Conservation (phyloP, 164 flowering plant species). For the Aristolochia contorta region DNA sequence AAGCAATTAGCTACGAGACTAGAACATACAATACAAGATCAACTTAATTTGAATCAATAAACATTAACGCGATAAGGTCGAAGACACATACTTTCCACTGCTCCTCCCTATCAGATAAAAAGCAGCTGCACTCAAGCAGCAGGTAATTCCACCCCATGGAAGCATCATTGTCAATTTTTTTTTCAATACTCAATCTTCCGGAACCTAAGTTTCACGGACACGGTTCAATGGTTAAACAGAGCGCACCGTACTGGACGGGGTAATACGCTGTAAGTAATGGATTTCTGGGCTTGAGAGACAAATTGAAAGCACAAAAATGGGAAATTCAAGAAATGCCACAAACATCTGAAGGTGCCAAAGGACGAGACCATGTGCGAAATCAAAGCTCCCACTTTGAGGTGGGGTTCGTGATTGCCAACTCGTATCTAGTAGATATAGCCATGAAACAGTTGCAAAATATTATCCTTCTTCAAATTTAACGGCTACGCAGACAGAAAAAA, state of each 20-base stretch:
- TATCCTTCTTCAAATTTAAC: no score
- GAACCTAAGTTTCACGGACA: neutral
- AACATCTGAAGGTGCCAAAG: no score
- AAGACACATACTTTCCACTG: conserved; percentile 55
- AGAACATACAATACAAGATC: neutral
- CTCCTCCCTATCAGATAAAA: conserved; percentile 86
- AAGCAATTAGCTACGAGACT: conserved; percentile 1
- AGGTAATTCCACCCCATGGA: conserved; percentile 87
- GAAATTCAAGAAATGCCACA: no score
- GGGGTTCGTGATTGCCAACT: no score
- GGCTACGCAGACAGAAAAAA: no score
- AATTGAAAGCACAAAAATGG: no score
- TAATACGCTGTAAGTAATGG: neutral
- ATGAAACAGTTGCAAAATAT: no score
- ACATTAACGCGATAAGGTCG: neutral
- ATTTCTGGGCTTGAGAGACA: no score
- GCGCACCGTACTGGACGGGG: neutral
- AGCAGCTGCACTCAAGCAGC: conserved; percentile 92
- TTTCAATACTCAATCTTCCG: neutral
- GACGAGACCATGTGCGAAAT: no score
- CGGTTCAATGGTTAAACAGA: neutral
- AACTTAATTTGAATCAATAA: neutral
- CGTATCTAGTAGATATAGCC: no score
- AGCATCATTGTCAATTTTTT: conserved; percentile 31
- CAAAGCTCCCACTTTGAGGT: no score